These are phyloP conservation scores for Cryphonectria parasitica DNA, from an alignment of 2,329 filamentous ascomycete species.

Conservation along the genomic window DNA sequence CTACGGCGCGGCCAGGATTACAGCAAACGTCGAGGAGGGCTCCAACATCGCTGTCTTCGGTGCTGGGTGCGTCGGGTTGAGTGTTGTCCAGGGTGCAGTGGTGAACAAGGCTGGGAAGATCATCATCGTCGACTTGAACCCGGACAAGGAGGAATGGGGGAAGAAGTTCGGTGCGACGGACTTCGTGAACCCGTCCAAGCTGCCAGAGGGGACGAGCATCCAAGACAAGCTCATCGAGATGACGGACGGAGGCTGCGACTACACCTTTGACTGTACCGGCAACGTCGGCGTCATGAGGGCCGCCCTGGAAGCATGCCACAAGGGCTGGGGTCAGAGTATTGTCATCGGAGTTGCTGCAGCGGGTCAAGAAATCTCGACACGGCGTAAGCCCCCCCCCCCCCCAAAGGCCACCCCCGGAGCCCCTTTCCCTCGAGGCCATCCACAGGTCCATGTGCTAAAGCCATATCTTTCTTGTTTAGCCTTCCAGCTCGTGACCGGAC, in stretches of 20 bases:
- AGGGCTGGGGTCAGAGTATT: constrained; percentile 98
- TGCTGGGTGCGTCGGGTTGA: constrained; percentile 92
- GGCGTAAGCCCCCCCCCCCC: constrained; percentile 66
- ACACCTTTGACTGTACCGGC: constrained; percentile 98
- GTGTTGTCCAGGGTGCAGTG: constrained; percentile 91
- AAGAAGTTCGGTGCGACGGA: constrained; percentile 95
- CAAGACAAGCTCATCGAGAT: constrained; percentile 94
- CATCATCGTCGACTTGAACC: constrained; percentile 78
- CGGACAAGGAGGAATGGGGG: constrained; percentile 87
- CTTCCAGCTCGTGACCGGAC: constrained; percentile 97
- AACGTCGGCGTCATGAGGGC: constrained; percentile 96
- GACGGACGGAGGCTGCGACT: constrained; percentile 97
- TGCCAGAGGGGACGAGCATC: constrained; percentile 73
- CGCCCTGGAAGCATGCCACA: constrained; percentile 96
- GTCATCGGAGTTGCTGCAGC: constrained; percentile 97
- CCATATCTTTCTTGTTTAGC: constrained; percentile 53
- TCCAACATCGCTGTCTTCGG: constrained; percentile 92
- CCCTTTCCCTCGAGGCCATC: constrained; percentile 1
- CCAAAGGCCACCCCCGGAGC: no score
- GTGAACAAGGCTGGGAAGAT: constrained; percentile 80
- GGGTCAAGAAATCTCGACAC: constrained; percentile 91
- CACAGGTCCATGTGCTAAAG: constrained; percentile 1
- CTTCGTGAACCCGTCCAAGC: constrained; percentile 90
- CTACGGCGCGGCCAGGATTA: constrained; percentile 93
- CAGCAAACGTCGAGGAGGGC: constrained; percentile 87